Conservation (phyloP, 2,329 filamentous ascomycete genomes). For the Biscogniauxia mediterranea region DNA sequence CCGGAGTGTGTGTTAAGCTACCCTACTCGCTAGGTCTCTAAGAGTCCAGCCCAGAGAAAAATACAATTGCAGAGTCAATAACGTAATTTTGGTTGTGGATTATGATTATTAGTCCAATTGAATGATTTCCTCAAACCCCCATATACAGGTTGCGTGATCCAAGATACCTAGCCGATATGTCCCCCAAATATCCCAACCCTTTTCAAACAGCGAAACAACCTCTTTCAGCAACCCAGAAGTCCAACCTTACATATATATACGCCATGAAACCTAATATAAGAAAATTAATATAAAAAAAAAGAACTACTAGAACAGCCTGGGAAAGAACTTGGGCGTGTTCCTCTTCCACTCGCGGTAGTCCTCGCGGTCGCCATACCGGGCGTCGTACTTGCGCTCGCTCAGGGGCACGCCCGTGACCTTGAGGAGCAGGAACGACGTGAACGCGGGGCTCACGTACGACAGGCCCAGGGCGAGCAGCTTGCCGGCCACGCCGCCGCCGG, state of each 20-base stretch:
- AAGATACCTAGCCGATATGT: too few species aligned
- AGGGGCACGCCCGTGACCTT: conserved; percentile 64
- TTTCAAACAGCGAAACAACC: too few species aligned
- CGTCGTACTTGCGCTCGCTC: conserved; percentile 68
- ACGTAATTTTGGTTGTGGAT: not conserved
- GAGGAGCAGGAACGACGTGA: conserved; percentile 61
- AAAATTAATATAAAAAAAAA: too few species aligned
- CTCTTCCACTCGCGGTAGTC: conserved; percentile 69
- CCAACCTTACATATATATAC: too few species aligned
- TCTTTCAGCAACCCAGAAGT: too few species aligned
- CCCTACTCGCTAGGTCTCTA: not conserved
- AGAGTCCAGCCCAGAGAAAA: not conserved
- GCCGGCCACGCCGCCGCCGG: conserved; percentile 38
- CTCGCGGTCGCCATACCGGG: conserved; percentile 59
- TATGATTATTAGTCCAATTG: not conserved
- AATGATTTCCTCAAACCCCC: too few species aligned
- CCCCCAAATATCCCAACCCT: too few species aligned
- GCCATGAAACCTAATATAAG: too few species aligned
- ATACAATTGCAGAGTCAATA: not conserved
- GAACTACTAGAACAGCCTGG: conserved; percentile 54
- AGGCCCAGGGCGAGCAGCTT: conserved; percentile 37
- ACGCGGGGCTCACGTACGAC: conserved; percentile 60
- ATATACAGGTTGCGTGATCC: too few species aligned
- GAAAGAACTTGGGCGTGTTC: conserved; percentile 63
- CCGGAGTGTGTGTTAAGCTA: not conserved